Evolutionary conservation across 148 eudicot genomes (phyloP).

Genomic region (Hydrangea macrophylla): DNA sequence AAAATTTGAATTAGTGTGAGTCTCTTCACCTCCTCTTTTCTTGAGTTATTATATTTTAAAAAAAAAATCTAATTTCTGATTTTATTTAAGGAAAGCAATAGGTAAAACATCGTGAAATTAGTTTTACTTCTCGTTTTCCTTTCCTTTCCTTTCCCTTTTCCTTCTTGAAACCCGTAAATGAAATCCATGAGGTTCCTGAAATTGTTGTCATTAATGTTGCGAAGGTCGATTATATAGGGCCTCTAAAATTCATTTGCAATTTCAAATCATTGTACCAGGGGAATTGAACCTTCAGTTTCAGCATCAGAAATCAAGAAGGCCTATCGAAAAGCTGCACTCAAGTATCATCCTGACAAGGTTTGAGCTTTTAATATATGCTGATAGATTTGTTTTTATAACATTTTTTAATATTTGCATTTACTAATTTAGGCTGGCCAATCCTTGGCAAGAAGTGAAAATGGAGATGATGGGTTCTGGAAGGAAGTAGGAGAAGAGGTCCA

Average conservation of each 20-base stretch:
- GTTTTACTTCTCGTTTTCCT: too few species aligned
- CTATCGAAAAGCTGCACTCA: conserved; percentile 92
- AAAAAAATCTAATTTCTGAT: too few species aligned
- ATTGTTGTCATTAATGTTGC: not conserved
- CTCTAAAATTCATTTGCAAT: conserved; percentile 12
- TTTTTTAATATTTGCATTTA: conserved; percentile 4
- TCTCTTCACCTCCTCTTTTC: too few species aligned
- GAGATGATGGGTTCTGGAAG: conserved; percentile 84
- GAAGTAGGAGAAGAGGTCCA: conserved; percentile 71
- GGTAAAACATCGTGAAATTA: too few species aligned
- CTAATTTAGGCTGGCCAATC: conserved; percentile 71
- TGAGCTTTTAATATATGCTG: conserved; percentile 7
- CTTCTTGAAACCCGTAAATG: too few species aligned
- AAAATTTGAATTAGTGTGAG: too few species aligned
- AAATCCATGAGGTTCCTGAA: too few species aligned
- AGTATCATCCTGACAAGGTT: conserved; percentile 98
- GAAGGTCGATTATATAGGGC: not conserved
- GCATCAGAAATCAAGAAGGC: conserved; percentile 85
- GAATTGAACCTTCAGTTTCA: conserved; percentile 70
- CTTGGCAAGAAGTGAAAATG: conserved; percentile 69
- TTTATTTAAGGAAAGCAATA: too few species aligned
- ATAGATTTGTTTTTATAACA: not conserved
- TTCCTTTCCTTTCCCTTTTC: too few species aligned
- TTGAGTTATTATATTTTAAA: too few species aligned
- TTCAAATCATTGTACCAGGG: conserved; percentile 46